These are phyloP conservation scores for Epichloe bromicola DNA, from an alignment of 2,329 filamentous ascomycete genomes.

Conservation along the genomic window DNA sequence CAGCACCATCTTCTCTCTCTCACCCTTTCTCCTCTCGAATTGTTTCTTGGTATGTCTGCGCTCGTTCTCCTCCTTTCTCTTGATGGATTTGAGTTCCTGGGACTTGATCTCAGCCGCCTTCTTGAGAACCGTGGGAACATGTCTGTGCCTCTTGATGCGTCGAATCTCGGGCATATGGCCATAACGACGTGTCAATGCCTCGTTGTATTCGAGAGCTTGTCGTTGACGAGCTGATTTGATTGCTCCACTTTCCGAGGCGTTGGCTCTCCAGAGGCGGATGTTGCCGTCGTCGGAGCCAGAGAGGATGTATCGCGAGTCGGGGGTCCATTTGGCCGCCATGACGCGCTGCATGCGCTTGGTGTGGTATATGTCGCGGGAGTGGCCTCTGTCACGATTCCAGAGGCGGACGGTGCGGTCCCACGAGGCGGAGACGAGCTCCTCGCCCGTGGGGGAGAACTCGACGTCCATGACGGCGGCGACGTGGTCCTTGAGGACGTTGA, in stretches of 20 bases:
- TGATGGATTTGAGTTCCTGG: constrained; percentile 77
- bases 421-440: constrained; percentile 81
- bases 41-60: constrained; percentile 82
- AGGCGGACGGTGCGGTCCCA: constrained; percentile 78
- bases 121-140: constrained; percentile 86
- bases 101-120: constrained; percentile 92
- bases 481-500: constrained; percentile 84
- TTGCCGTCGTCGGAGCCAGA: constrained; percentile 92
- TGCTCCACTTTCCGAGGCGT: constrained; percentile 71
- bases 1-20: constrained; percentile 89
- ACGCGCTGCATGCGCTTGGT: constrained; percentile 97
- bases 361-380: constrained; percentile 88
- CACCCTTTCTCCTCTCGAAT: constrained; percentile 56
- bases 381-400: constrained; percentile 68
- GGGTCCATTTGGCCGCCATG: constrained; percentile 72
- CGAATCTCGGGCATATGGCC: constrained; percentile 93
- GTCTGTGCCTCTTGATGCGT: constrained; percentile 80
- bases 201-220: constrained; percentile 84
- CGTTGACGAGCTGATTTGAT: constrained; percentile 77
- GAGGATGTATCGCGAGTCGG: constrained; percentile 80
- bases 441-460: constrained; percentile 86
- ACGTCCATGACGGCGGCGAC: constrained; percentile 91
- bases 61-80: constrained; percentile 87
- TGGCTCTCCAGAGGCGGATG: constrained; percentile 70
- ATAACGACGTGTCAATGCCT: constrained; percentile 70